phyloP scores from a whole-genome alignment of 768 basidiomycete genomes.

The Lactarius trivialis region DNA sequence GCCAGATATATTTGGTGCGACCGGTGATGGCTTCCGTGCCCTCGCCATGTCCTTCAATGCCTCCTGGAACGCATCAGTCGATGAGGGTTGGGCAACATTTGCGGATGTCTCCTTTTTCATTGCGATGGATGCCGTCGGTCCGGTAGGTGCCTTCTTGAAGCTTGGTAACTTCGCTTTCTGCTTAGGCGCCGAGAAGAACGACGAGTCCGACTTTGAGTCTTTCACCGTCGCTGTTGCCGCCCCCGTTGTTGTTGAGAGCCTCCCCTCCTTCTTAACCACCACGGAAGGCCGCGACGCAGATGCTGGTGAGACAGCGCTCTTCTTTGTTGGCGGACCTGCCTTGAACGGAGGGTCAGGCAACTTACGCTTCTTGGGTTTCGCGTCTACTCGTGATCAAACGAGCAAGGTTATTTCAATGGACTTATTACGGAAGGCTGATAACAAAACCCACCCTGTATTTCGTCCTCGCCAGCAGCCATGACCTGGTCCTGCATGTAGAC shows the following conservation, averaged over 20 bases:
- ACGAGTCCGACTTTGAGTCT: constrained; percentile 79
- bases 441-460: constrained; percentile 67
- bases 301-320: constrained; percentile 45
- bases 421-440: constrained; percentile 23
- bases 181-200: constrained; percentile 85
- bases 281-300: constrained; percentile 35
- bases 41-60: constrained; percentile 74
- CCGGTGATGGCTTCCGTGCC: constrained; percentile 54
- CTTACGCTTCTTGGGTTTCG: constrained; percentile 67
- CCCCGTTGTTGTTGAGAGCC: constrained; percentile 26
- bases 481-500: constrained; percentile 38
- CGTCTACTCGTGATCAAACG: constrained; percentile 14
- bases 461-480: constrained; percentile 32
- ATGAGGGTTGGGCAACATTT: constrained; percentile 69
- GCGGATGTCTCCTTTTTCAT: constrained; percentile 46
- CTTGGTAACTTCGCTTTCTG: constrained; percentile 77
- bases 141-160: constrained; percentile 68
- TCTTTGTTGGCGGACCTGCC: constrained; percentile 56
- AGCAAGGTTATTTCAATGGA: constrained; percentile 28
- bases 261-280: constrained; percentile 54
- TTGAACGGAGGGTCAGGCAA: constrained; percentile 43
- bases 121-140: constrained; percentile 23
- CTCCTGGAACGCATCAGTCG: constrained; percentile 78
- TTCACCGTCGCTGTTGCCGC: constrained; percentile 38
- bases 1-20: constrained; percentile 18